Evolutionary conservation across 371 early-diverging fungal genomes (phyloP).

Genomic region (Sporodiniella umbellata): DNA sequence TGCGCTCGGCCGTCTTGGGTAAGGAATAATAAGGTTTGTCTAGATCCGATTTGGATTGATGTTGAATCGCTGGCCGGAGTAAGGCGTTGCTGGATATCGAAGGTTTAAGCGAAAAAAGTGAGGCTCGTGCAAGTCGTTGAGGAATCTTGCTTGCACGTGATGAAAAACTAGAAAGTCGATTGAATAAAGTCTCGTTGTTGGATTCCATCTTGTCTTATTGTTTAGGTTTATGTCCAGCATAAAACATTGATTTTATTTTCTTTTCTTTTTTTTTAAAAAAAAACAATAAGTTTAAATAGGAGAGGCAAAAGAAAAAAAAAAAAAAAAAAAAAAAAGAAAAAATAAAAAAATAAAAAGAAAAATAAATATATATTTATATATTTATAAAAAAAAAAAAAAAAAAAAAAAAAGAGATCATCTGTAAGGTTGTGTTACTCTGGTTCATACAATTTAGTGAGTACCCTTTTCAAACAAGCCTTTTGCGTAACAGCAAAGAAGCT

Average conservation of each 20-base stretch:
- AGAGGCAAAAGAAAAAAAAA: background rate
- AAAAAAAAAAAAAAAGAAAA: slow-evolving; percentile 6
- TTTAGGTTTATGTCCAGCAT: slow-evolving; percentile 2
- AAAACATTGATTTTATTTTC: too few species aligned
- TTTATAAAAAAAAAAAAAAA: too few species aligned
- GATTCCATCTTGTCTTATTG: slow-evolving; percentile 8
- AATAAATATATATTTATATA: too few species aligned
- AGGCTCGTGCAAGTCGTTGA: slow-evolving; percentile 17
- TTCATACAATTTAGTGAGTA: too few species aligned
- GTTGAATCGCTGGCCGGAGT: background rate
- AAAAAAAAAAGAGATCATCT: too few species aligned
- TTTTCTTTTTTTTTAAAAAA: slow-evolving; percentile 1
- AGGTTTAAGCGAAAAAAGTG: slow-evolving; percentile 15
- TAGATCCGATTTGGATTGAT: background rate
- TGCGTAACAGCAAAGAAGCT: too few species aligned
- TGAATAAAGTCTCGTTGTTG: slow-evolving; percentile 9
- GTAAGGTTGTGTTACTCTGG: too few species aligned
- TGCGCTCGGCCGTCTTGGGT: background rate
- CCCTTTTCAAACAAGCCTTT: too few species aligned
- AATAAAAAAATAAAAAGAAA: background rate
- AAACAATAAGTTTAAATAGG: background rate
- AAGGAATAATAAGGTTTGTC: slow-evolving; percentile 11
- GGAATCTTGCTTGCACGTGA: slow-evolving; percentile 25
- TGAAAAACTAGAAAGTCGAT: slow-evolving; percentile 15
- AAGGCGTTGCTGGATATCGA: slow-evolving; percentile 7